Base-by-base conservation (phyloP, 306 rosid species). In the Benincasa hispida region DNA sequence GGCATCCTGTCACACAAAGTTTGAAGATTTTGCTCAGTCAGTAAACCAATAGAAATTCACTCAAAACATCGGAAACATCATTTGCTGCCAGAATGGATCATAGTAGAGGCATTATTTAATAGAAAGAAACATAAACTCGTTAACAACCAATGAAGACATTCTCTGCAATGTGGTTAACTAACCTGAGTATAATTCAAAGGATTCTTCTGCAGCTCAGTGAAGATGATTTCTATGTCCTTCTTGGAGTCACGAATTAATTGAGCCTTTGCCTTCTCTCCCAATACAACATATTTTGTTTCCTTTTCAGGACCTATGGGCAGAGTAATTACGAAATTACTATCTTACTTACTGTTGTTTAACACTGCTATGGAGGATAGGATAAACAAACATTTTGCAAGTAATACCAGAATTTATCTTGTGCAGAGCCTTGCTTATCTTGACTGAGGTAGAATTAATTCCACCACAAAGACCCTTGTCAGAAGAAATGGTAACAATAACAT, bases 391-490 rank as follows among this genome's bases (percentile, higher is more conserved):
- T 48, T 61, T 47, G 75, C 51, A 80, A 72, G 78, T 84, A 78
- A 70, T 94, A 91, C 98, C 98, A 59, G 96, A 74, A 82, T 66
- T 87, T 88, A 95, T 37, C 79, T 85, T 95, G 72, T 58, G 42
- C 54, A 92, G 10, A 27, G 25, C 88, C 90, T 88, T 95, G 99
- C 99, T 95, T 80, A 84, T 88, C 92, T 90, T 95, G 84, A 95
- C 99, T 3, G 97, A 80, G 28, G 99, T 95, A 62, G 99, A 95
- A 81, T 95, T 95, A 82, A 95, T 95, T 68, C 99, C 99, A 83
- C 99, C 99, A 75, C 99, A 95, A 5, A 95, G 92, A 81, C 99
- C 99, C 82, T 95, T 95, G 93, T 95, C 99, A 0, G 99, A 90
- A 62, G 99, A 92, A 82, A 95, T 13, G 28, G 99, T 92, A 70